Evolutionary conservation across 345 rosid genomes (phyloP).

Genomic region (Gossypium bickii): DNA sequence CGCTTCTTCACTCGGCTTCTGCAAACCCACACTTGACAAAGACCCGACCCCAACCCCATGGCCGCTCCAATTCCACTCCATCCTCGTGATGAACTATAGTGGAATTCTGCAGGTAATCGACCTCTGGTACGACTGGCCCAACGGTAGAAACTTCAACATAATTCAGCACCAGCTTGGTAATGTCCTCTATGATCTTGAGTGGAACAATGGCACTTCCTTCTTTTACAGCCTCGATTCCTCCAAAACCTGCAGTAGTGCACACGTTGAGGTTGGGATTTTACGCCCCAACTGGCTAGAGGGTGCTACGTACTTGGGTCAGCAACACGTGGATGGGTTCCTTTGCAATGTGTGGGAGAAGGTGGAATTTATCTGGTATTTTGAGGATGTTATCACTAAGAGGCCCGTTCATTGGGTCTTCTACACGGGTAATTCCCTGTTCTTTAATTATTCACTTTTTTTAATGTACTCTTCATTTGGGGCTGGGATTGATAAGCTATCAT

Average conservation of each 20-base stretch:
- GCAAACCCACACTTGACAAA: background rate
- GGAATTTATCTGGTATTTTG: slow-evolving; percentile 57
- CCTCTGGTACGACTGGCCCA: slow-evolving; percentile 66
- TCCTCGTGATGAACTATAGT: slow-evolving; percentile 44
- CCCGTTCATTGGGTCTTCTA: slow-evolving; percentile 57
- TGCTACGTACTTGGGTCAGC: slow-evolving; percentile 50
- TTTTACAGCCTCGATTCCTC: slow-evolving; percentile 36
- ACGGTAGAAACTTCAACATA: slow-evolving; percentile 59
- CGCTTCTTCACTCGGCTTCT: background rate
- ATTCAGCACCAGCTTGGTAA: slow-evolving; percentile 45
- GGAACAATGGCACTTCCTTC: slow-evolving; percentile 62
- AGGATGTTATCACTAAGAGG: slow-evolving; percentile 48
- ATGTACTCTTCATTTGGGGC: background rate
- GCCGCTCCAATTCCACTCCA: slow-evolving; percentile 55
- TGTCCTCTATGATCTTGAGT: slow-evolving; percentile 49
- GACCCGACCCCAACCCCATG: slow-evolving; percentile 43
- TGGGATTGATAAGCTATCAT: background rate
- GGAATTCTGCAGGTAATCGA: slow-evolving; percentile 41
- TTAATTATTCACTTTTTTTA: background rate
- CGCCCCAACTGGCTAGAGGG: slow-evolving; percentile 62
- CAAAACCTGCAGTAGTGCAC: slow-evolving; percentile 27
- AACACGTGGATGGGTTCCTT: slow-evolving; percentile 39
- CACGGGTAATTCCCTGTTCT: slow-evolving; percentile 30
- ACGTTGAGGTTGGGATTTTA: slow-evolving; percentile 52
- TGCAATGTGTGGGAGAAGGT: slow-evolving; percentile 65